Percentiles rank a stretch among this genome's conserved stretches.
Evolutionary conservation across 1,284 basidiomycete species (phyloP).

Genomic region (Leccinum pseudoinsigne): DNA sequence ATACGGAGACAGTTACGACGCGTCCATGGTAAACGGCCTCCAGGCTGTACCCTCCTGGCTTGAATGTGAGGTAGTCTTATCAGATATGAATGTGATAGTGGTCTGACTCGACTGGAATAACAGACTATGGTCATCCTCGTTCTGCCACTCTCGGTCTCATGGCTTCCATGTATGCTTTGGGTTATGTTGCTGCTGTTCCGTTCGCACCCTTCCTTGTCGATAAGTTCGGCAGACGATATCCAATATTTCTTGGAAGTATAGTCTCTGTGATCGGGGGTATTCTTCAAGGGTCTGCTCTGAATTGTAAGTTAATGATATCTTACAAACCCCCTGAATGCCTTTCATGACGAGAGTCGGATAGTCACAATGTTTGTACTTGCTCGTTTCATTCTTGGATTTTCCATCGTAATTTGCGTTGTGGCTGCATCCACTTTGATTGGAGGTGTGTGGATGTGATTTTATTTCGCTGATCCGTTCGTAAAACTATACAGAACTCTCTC

Average conservation of each 20-base stretch:
- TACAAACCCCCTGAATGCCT: not conserved
- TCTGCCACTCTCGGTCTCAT: not conserved
- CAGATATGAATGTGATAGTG: not conserved
- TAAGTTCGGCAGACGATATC: not conserved
- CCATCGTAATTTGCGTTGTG: not conserved
- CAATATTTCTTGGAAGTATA: not conserved
- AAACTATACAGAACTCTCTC: not conserved
- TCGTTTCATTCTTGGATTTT: not conserved
- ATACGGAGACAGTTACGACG: not conserved
- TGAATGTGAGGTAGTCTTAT: not conserved
- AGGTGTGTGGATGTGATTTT: not conserved
- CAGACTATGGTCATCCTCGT: not conserved
- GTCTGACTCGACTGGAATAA: not conserved
- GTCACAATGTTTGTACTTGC: not conserved
- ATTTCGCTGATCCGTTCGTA: not conserved
- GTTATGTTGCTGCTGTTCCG: not conserved
- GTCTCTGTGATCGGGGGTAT: not conserved
- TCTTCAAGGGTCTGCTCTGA: not conserved
- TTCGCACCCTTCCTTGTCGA: not conserved
- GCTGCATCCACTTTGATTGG: not conserved
- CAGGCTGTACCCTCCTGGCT: constrained; percentile 10
- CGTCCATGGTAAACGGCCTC: not conserved
- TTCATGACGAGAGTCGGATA: not conserved
- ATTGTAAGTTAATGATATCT: not conserved
- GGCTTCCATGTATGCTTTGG: not conserved